Conservation (phyloP, 768 basidiomycete species). For the Kwoniella dendrophila region DNA sequence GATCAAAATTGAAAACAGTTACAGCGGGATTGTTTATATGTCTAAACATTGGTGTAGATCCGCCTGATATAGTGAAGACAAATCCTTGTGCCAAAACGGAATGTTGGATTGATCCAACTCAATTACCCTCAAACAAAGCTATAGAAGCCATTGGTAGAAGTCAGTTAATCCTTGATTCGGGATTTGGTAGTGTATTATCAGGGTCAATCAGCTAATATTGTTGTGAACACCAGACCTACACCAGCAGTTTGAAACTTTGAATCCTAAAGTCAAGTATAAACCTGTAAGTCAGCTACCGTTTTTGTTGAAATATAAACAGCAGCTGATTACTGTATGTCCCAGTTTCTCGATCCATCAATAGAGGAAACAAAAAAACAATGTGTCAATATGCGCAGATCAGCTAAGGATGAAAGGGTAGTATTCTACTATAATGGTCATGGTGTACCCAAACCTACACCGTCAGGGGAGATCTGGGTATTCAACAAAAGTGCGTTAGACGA, state of each 20-base stretch:
- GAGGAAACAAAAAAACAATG: conserved; percentile 91
- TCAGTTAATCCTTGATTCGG: conserved; percentile 21
- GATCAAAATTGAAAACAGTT: conserved; percentile 85
- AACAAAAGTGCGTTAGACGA: conserved; percentile 68
- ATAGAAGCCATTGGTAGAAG: conserved; percentile 87
- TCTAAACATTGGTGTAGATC: conserved; percentile 95
- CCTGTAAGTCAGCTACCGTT: conserved; percentile 56
- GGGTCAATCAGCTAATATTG: neutral
- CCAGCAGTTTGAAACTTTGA: conserved; percentile 93
- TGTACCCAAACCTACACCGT: conserved; percentile 92
- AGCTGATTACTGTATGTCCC: neutral
- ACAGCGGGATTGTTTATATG: conserved; percentile 83
- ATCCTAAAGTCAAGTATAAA: conserved; percentile 91
- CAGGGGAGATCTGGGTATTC: conserved; percentile 97
- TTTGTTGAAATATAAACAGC: neutral
- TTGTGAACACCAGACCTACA: conserved; percentile 63
- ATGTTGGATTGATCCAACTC: conserved; percentile 96
- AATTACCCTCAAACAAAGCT: conserved; percentile 87
- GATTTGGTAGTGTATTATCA: neutral
- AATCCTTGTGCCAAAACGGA: conserved; percentile 92
- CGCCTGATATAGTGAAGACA: conserved; percentile 96
- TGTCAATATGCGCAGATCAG: conserved; percentile 75
- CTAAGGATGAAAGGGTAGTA: conserved; percentile 88
- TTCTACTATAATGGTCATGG: conserved; percentile 99
- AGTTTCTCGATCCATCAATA: conserved; percentile 89